phyloP scores from a whole-genome alignment of 768 basidiomycete species.

The Clathrus columnatus region DNA sequence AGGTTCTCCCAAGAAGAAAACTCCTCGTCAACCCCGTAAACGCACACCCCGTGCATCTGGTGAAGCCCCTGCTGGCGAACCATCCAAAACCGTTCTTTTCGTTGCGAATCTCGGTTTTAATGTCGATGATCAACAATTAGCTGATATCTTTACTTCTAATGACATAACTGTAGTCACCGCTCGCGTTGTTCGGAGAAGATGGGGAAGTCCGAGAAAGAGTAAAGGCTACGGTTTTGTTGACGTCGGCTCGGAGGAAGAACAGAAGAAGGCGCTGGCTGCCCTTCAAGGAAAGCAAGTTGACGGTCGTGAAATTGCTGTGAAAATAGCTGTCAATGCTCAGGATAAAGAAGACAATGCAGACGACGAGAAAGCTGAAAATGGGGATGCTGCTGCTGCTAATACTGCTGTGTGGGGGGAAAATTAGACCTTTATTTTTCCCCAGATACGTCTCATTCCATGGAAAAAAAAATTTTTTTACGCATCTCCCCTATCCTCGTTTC shows the following conservation, averaged over 20 bases:
- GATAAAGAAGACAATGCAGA: conserved; percentile 50
- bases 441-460: neutral
- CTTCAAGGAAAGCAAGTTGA: conserved; percentile 84
- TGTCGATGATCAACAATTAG: conserved; percentile 77
- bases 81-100: conserved; percentile 83
- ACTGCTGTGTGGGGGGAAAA: conserved; percentile 7
- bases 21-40: conserved; percentile 47
- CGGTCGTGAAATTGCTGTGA: conserved; percentile 83
- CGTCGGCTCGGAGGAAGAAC: conserved; percentile 80
- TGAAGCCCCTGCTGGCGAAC: conserved; percentile 80
- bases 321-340: conserved; percentile 82
- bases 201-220: conserved; percentile 77
- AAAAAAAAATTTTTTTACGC: neutral
- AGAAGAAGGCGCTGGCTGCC: conserved; percentile 82
- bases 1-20: conserved; percentile 37
- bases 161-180: conserved; percentile 78
- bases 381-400: conserved; percentile 13
- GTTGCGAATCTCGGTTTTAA: conserved; percentile 97
- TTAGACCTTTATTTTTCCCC: neutral
- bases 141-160: conserved; percentile 77
- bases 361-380: conserved; percentile 20
- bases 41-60: conserved; percentile 63
- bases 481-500: neutral
- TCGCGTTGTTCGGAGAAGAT: conserved; percentile 80
- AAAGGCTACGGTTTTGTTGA: conserved; percentile 99